These are phyloP conservation scores for Aspergillus sojae DNA, from an alignment of 2,329 filamentous ascomycete genomes.

Conservation along the genomic window DNA sequence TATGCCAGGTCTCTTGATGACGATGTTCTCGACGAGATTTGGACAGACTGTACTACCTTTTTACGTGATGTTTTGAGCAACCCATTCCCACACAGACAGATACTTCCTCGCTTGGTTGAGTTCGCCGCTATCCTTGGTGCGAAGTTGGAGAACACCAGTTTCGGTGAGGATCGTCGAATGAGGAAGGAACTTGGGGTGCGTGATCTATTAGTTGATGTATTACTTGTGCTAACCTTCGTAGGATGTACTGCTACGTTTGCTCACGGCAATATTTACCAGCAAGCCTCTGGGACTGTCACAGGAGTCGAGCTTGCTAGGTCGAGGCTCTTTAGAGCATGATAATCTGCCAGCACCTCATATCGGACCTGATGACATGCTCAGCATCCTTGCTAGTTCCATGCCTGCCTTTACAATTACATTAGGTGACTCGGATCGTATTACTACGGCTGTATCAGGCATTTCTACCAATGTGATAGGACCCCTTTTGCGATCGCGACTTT, in stretches of 20 bases:
- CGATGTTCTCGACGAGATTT: slow-evolving; percentile 97
- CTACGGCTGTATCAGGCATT: slow-evolving; percentile 75
- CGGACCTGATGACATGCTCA: slow-evolving; percentile 73
- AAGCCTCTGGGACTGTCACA: slow-evolving; percentile 74
- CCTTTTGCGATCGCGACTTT: slow-evolving; percentile 78
- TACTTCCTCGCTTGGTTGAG: slow-evolving; percentile 80
- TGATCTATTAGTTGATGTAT: slow-evolving; percentile 22
- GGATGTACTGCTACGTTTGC: slow-evolving; percentile 84
- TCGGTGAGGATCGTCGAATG: slow-evolving; percentile 92
- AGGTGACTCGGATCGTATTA: slow-evolving; percentile 80
- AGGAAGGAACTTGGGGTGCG: slow-evolving; percentile 82
- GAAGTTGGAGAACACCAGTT: slow-evolving; percentile 97
- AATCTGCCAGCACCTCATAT: slow-evolving; percentile 41
- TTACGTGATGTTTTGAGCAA: slow-evolving; percentile 87
- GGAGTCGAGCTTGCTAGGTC: slow-evolving; percentile 49
- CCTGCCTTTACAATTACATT: slow-evolving; percentile 81
- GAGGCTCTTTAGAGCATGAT: slow-evolving; percentile 46
- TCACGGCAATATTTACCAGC: slow-evolving; percentile 93
- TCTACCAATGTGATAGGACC: slow-evolving; percentile 82
- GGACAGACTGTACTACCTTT: slow-evolving; percentile 91
- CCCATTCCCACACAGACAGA: slow-evolving; percentile 91
- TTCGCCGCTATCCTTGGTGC: slow-evolving; percentile 88
- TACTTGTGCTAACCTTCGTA: slow-evolving; percentile 42
- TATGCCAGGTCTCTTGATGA: slow-evolving; percentile 91
- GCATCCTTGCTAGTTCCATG: slow-evolving; percentile 76